Conservation (phyloP, 805 yeast genomes). For the Wickerhamiella siamensis region DNA sequence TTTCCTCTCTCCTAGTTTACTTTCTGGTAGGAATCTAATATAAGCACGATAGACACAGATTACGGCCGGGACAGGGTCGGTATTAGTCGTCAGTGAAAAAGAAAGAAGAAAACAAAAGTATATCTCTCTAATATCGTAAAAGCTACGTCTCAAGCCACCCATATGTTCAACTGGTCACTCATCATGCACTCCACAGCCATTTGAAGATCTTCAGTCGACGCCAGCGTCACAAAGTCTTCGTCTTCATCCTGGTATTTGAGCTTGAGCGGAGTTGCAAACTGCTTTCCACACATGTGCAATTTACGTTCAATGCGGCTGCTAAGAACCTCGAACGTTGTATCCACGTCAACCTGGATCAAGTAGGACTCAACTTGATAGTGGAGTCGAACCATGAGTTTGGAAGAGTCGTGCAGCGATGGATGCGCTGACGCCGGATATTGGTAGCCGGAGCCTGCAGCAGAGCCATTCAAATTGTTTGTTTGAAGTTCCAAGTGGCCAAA, state of each 20-base stretch:
- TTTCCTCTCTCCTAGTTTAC: no score
- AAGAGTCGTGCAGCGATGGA: constrained; percentile 9
- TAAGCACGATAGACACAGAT: no score
- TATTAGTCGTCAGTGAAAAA: no score
- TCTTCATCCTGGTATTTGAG: constrained; percentile 87
- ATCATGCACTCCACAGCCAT: constrained; percentile 46
- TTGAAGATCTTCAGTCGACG: constrained; percentile 74
- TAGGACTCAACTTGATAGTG: constrained; percentile 32
- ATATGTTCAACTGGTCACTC: constrained; percentile 11
- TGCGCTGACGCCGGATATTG: background rate
- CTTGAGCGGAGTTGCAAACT: constrained; percentile 30
- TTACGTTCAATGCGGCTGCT: constrained; percentile 44
- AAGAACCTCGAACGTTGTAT: constrained; percentile 38
- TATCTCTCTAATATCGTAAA: no score
- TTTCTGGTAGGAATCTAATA: no score
- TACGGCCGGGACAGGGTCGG: no score
- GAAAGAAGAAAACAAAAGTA: no score
- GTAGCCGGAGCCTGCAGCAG: background rate
- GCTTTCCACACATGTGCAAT: constrained; percentile 38
- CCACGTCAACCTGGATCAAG: constrained; percentile 46
- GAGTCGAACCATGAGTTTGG: constrained; percentile 24
- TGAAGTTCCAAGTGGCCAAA: background rate
- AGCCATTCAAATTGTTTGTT: background rate
- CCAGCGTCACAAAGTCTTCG: constrained; percentile 79
- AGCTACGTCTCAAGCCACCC: no score